Conservation (phyloP, 108 stramenopile genomes). For the Nannochloropsis salina region DNA sequence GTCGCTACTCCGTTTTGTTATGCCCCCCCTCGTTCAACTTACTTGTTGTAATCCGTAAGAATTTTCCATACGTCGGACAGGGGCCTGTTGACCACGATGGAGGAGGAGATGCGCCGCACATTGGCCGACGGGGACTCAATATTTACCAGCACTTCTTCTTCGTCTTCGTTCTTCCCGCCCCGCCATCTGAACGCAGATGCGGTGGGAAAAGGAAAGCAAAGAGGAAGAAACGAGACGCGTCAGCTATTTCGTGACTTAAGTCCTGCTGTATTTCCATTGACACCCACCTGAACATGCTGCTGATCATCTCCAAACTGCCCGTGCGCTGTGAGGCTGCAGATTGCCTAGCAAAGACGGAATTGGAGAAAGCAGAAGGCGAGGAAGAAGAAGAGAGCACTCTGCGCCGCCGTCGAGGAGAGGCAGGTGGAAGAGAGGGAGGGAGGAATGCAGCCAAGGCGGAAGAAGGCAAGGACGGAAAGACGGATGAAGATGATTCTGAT, state of each 20-base stretch:
- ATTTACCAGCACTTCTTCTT: constrained; percentile 63
- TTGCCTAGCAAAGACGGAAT: not conserved
- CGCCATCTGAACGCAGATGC: not conserved
- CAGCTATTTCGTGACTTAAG: too few relatives aligned
- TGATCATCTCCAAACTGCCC: not conserved
- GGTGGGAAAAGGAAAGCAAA: not conserved
- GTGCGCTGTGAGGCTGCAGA: not conserved
- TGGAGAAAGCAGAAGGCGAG: not conserved
- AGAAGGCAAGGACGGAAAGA: not conserved
- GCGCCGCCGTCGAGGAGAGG: not conserved
- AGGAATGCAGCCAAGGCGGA: not conserved
- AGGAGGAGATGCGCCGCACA: constrained; percentile 70
- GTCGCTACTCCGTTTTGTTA: too few relatives aligned
- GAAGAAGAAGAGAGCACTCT: not conserved
- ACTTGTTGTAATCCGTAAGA: constrained; percentile 72
- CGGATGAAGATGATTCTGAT: not conserved
- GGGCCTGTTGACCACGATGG: constrained; percentile 61
- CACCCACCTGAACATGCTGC: constrained; percentile 14
- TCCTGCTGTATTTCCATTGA: not conserved
- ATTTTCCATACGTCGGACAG: constrained; percentile 73
- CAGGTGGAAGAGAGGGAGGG: not conserved
- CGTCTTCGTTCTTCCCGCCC: constrained; percentile 33
- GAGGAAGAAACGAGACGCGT: not conserved
- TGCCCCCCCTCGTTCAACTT: not conserved
- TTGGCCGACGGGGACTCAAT: constrained; percentile 76